Evolutionary conservation across 805 yeast genomes (phyloP), one percentile per base, ranked within the genome.

Genomic region (Ogataea allantospora): DNA sequence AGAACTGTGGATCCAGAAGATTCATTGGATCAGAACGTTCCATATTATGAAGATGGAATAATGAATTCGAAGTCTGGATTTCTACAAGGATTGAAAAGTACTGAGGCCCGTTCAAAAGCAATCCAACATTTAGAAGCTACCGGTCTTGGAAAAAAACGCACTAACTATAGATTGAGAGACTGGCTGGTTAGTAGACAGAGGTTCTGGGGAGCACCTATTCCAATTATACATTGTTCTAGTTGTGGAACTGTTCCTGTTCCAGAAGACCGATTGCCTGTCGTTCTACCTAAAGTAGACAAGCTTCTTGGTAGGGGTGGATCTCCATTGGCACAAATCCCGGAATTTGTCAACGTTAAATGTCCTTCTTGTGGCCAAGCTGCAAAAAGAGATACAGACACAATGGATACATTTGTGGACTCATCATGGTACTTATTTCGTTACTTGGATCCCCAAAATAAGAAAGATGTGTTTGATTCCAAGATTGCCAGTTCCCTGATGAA

Each of bases 201-300:
- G 43, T 91, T 84, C 61, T 93, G 99, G 99, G 99, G 99, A 17
- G 93, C 97, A 0, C 99, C 99, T 2, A 93, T 93, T 38, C 99
- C 99, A 5, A 88, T 93, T 13, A 71, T 93, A 18, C 93, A 93
- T 54, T 93, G 99, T 65, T 73, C 71, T 6, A 47, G 60, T 2
- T 93, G 99, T 69, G 99, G 99, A 2, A 65, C 81, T 0, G 96
- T 91, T 1, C 85, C 98, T 0, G 98, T 93, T 13, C 97, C 97
- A 0, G 95, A 85, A 27, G 66, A 75, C 2, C 81, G 89, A 18
- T 68, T 93, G 12, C 99, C 99, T 0, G 96, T 93, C 0, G 30
- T 68, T 24, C 72, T 93, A 23, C 98, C 98, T 0, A 63, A 70
- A 20, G 66, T 77, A 22, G 66, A 65, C 25, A 53, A 55, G 22